Evolutionary conservation across 495 filamentous ascomycete species (phyloP), one percentile per base, ranked within the genome.

Genomic region (Trichoderma asperelloides): DNA sequence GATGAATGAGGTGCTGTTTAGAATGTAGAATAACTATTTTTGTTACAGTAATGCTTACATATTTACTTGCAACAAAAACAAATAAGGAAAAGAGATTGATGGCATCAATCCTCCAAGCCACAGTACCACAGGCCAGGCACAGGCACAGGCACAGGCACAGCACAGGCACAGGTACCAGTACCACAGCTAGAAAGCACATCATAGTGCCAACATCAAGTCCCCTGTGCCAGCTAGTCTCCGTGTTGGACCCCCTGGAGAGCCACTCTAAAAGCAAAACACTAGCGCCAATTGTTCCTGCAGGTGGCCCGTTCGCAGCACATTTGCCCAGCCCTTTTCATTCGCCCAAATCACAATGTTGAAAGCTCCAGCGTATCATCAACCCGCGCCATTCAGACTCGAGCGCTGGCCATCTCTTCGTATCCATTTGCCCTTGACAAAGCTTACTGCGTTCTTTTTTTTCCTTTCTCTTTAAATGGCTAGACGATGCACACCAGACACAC

Each of bases 271-370:
- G 21, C 55, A 60, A 60, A 60, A 60, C 55, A 30, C 55, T 60
- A 60, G 55, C 55, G 55, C 27, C 55, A 37, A n/a, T 21, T 60
- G 55, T 60, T 60, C 55, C 55, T 60, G 55, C 55, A 60, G 55
- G 23, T 47, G 43, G 43, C n/a, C 43, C 43, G 11, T 21, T 25
- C 55, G 55, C 55, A 60, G 55, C 55, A 60, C 55, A 37, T 37
- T 37, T 37, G 33, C 33, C 33, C 33, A 37, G 33, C 33, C 55
- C 55, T 28, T 60, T 60, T 60, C 23, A 60, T 60, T 60, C 55
- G 55, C 55, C 25, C n/a, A 1, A 13, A 15, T 2, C 3, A 28
- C 25, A n/a, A 4, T 60, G 1, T 60, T 15, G 9, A 8, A 37
- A 2, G 4, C 27, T 60, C 15, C 16, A 60, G 23, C 21, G 7